Percentiles rank a stretch among this genome's conserved stretches.
Conservation (phyloP, 768 basidiomycete species). For the Tylopilus rubrobrunneus region DNA sequence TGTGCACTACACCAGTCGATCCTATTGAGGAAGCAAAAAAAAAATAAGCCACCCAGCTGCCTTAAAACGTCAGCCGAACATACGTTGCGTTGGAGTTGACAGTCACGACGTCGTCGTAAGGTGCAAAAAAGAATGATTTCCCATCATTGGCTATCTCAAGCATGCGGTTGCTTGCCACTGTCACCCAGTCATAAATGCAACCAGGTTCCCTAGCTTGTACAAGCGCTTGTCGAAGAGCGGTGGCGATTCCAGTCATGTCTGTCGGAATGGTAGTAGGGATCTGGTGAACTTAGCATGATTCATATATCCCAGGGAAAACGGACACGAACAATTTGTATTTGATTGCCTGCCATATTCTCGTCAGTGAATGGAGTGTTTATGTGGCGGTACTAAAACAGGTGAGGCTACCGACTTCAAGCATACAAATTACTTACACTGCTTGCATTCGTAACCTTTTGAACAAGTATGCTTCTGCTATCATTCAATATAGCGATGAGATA, state of each 20-base stretch:
- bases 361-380: conserved; percentile 8
- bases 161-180: conserved; percentile 13
- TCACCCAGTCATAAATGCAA: conserved; percentile 8
- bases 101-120: conserved; percentile 1
- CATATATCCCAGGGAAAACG: not conserved
- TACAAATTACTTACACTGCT: conserved; percentile 17
- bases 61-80: not conserved
- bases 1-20: conserved; percentile 20
- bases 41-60: not conserved
- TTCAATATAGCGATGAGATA: conserved; percentile 24
- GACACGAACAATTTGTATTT: conserved; percentile 15
- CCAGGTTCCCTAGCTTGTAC: conserved; percentile 5
- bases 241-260: conserved; percentile 17
- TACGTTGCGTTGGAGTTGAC: conserved; percentile 18
- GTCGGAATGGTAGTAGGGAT: conserved; percentile 6
- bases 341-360: conserved; percentile 13
- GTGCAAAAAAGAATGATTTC: conserved; percentile 2
- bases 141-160: conserved; percentile 11
- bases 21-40: not conserved
- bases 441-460: conserved; percentile 21
- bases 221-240: conserved; percentile 12
- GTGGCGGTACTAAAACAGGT: conserved; percentile 14
- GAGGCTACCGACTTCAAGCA: not conserved
- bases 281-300: not conserved
- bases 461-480: not conserved